Base-by-base conservation (phyloP, 2,329 filamentous ascomycete genomes). In the Beauveria caledonica region DNA sequence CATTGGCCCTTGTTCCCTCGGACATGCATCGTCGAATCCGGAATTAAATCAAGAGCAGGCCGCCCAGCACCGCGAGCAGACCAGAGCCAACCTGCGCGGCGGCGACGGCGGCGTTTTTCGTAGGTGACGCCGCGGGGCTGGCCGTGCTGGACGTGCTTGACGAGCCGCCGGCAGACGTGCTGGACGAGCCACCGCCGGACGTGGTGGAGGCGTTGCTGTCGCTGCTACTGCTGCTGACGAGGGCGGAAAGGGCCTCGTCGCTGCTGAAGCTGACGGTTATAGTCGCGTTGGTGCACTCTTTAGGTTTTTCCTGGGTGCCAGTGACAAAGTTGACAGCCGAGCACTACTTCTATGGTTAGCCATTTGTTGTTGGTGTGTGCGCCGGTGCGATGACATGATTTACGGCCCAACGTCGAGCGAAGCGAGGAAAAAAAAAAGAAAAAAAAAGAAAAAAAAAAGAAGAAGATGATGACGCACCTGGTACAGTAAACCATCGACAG, bases 401-500 rank as follows among this genome's bases (percentile, higher is more conserved):
- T 19, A 17, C 19, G 21, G 44, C 19, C 44, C 45, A 1, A 36
- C 45, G 45, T 48, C 45, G 45, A 49, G 45, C 45, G 45, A 52
- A 53, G 60, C 33, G 49, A 55, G 52, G 52, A 10, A 15, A 42
- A 42, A 33, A 55, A 42, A 53, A 44, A 53, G 15, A 52, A 25
- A 21, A 36, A 21, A 52, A 21, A 36, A 21, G 40, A 21, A 36
- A 15, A 21, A 17, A 3, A 11, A 2, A 11, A 15, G 9, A 15
- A n/a, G 3, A 3, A 6, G 3, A 36, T 2, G 1, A 6, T 1
- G 33, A 40, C 74, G 58, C 70, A 85, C 83, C 75, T 83, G 79
- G 67, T 78, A 86, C 6, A 86, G 70, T 17, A 81, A 63, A 3
- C 84, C 84, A 62, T 87, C 84, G 0, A 77, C 72, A 0, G 78